Percentiles rank a stretch among this genome's conserved stretches.
phyloP scores from a whole-genome alignment of 257 asterid species.

The Capsicum baccatum region DNA sequence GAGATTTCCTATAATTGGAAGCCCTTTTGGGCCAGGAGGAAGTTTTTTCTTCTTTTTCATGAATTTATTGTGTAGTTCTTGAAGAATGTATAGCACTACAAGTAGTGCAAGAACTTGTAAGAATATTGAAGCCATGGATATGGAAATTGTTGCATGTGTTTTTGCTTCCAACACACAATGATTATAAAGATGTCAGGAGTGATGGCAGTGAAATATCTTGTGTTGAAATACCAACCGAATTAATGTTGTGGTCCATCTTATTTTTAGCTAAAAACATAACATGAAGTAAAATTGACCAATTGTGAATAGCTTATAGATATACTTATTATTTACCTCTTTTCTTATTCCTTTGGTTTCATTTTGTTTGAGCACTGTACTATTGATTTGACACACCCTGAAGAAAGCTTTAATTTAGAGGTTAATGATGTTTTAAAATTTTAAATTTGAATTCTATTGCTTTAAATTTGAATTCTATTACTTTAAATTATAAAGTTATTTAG shows the following conservation, averaged over 20 bases:
- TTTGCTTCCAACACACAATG: not conserved
- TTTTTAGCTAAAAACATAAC: too few species aligned
- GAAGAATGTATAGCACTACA: not conserved
- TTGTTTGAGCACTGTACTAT: too few species aligned
- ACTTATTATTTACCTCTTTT: too few species aligned
- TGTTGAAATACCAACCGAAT: not conserved
- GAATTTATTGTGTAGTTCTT: not conserved
- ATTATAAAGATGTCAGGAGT: not conserved
- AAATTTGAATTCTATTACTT: too few species aligned
- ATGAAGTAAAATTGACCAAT: too few species aligned
- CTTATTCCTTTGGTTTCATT: too few species aligned
- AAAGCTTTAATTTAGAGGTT: too few species aligned
- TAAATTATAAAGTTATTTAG: too few species aligned
- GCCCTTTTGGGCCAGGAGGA: not conserved
- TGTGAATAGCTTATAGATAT: too few species aligned
- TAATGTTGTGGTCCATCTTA: not conserved
- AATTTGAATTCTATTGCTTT: too few species aligned
- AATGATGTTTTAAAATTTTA: too few species aligned
- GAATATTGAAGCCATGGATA: not conserved
- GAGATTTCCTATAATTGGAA: not conserved
- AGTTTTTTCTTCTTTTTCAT: not conserved
- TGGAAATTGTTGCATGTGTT: not conserved
- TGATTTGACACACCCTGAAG: too few species aligned
- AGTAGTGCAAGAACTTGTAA: not conserved
- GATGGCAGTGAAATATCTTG: not conserved